Conservation (phyloP, 108 stramenopile species). For the Skeletonema tropicum region DNA sequence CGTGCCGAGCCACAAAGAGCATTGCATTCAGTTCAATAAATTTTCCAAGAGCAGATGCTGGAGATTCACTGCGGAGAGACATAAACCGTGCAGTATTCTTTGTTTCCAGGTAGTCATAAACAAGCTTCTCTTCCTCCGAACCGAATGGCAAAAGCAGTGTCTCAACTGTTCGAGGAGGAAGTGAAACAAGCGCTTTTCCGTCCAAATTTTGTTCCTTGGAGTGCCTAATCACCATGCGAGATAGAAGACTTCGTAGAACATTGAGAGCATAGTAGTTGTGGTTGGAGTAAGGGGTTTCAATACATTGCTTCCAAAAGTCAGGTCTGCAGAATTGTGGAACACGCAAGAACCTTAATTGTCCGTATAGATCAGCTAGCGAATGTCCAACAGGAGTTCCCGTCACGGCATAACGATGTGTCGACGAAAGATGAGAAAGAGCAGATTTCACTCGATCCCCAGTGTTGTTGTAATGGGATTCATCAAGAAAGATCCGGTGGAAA, state of each 20-base stretch:
- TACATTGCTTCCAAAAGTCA: slow-evolving; percentile 21
- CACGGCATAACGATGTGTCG: slow-evolving; percentile 34
- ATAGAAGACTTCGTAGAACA: slow-evolving; percentile 21
- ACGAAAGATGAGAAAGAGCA: slow-evolving; percentile 20
- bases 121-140: slow-evolving; percentile 15
- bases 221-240: slow-evolving; percentile 25
- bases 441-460: slow-evolving; percentile 11
- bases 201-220: slow-evolving; percentile 31
- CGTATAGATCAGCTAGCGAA: slow-evolving; percentile 27
- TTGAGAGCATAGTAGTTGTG: slow-evolving; percentile 18
- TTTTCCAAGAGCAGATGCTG: slow-evolving; percentile 1
- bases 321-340: slow-evolving; percentile 23
- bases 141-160: slow-evolving; percentile 7
- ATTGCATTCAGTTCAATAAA: slow-evolving; percentile 10
- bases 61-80: slow-evolving; percentile 1
- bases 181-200: slow-evolving; percentile 12
- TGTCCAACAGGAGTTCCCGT: slow-evolving; percentile 37
- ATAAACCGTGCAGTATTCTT: slow-evolving; percentile 3
- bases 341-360: slow-evolving; percentile 26
- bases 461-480: slow-evolving; percentile 24
- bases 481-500: slow-evolving; percentile 20
- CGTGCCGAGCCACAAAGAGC: slow-evolving; percentile 12
- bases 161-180: slow-evolving; percentile 32
- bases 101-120: slow-evolving; percentile 15
- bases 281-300: slow-evolving; percentile 9